These are phyloP conservation scores for Xenosphaeropsis pyriputrescens DNA, from an alignment of 2,329 filamentous ascomycete species.

Conservation along the genomic window DNA sequence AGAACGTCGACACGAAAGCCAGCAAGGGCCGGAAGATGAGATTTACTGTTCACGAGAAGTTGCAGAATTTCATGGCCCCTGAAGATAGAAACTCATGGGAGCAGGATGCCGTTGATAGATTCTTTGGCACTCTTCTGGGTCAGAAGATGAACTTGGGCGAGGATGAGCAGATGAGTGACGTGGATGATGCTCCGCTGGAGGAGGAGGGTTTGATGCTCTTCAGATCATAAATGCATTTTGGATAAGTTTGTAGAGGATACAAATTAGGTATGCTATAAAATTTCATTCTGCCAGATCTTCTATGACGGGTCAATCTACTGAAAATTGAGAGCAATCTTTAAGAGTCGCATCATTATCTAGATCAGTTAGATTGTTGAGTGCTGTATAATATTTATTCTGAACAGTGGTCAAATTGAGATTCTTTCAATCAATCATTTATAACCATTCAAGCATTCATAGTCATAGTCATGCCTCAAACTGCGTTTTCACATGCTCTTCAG, in stretches of 20 bases:
- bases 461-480: too few relatives aligned
- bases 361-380: too few relatives aligned
- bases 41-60: constrained; percentile 90
- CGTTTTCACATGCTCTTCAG: too few relatives aligned
- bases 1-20: constrained; percentile 80
- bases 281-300: too few relatives aligned
- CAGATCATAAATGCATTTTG: constrained; percentile 8
- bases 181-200: constrained; percentile 25
- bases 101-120: constrained; percentile 58
- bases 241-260: not conserved
- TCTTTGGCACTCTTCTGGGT: constrained; percentile 64
- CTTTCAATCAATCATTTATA: too few relatives aligned
- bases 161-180: constrained; percentile 32
- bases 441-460: too few relatives aligned
- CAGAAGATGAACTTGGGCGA: constrained; percentile 54
- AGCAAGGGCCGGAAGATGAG: constrained; percentile 91
- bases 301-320: too few relatives aligned
- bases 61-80: constrained; percentile 95
- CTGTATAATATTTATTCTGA: too few relatives aligned
- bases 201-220: constrained; percentile 18
- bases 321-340: too few relatives aligned
- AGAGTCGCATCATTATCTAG: too few relatives aligned
- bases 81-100: constrained; percentile 75
- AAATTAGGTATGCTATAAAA: too few relatives aligned
- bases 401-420: too few relatives aligned